Evolutionary conservation across 2,329 filamentous ascomycete species (phyloP), one percentile per base, ranked within the genome.

Genomic region (Fusarium bulbicola): DNA sequence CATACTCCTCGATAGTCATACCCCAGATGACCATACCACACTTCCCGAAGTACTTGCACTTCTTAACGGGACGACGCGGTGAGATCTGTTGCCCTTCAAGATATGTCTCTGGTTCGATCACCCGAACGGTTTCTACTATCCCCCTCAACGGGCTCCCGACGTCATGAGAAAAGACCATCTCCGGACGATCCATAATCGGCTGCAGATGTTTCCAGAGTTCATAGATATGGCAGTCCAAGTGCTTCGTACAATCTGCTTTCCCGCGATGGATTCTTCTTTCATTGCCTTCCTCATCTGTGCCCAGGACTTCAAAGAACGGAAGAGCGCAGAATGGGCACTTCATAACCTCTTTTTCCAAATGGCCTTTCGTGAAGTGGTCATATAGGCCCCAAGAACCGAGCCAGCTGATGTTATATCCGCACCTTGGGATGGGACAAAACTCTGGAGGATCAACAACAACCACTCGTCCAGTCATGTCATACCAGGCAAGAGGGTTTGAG

Each of bases 151-250:
- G 20, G 15, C 20, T 40, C 11, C 36, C 20, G 12, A 6, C 4
- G 15, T n/a, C 18, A 5, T 54, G 6, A 18, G 11, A 4, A 24
- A 24, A 30, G 16, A 42, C 28, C 36, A 30, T 42, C n/a, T 30
- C 10, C 20, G 20, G 37, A 43, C 26, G 26, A 3, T 24, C 14
- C 15, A 14, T 16, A 6, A 28, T n/a, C 2, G 63, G 61, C n/a
- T 46, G 30, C 20, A 75, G 8, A 3, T n/a, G 12, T 26, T 64
- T 63, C 75, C 75, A 77, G 12, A 77, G 76, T 2, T 46, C 6
- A 16, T 76, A 65, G 40, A 72, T 32, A 47, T 77, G 76, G 7
- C 74, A 77, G 32, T 77, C 76, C 21, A 76, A 37, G 46, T 77
- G 76, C 46, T 64, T 60, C 46, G 67, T 59, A n/a, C 73, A 68